A percentile compares a stretch with the other conserved stretches of the same genome.
These are phyloP conservation scores for Pleurotus tuoliensis DNA, from an alignment of 768 basidiomycete species.

Conservation along the genomic window DNA sequence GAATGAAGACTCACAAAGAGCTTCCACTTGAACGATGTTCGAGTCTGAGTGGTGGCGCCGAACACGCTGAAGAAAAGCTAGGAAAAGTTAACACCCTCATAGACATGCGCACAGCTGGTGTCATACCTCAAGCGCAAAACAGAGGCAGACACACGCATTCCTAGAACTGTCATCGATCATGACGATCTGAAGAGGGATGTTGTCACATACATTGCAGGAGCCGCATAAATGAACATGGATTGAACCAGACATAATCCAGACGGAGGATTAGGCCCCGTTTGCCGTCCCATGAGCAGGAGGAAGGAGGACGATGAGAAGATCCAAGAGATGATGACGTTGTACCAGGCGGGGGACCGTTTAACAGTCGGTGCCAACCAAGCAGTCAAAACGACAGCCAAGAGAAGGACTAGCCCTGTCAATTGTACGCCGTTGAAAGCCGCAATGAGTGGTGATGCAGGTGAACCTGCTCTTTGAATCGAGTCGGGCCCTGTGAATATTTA, in stretches of 20 bases:
- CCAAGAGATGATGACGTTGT: conserved; percentile 17
- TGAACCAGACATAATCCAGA: conserved; percentile 22
- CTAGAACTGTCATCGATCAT: neutral
- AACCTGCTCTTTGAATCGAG: neutral
- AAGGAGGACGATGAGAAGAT: conserved; percentile 20
- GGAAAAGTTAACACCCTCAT: conserved; percentile 4
- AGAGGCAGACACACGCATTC: conserved; percentile 10
- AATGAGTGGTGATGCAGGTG: neutral
- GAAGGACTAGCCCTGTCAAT: conserved; percentile 3
- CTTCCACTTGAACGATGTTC: conserved; percentile 9
- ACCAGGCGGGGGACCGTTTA: conserved; percentile 16
- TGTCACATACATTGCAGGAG: conserved; percentile 16
- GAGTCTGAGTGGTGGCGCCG: neutral
- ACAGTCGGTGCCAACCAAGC: conserved; percentile 12
- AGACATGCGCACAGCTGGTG: neutral
- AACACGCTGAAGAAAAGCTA: conserved; percentile 5
- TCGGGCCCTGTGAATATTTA: too few relatives aligned
- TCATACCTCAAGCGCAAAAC: conserved; percentile 13
- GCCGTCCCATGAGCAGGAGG: conserved; percentile 18
- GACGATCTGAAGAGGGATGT: neutral
- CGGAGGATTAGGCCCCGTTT: conserved; percentile 17
- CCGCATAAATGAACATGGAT: conserved; percentile 21
- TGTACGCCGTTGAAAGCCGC: neutral
- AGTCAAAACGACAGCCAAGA: neutral
- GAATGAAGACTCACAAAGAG: neutral